Base-by-base conservation (phyloP, 352 stramenopile species). In the Phytopythium oedochilum region DNA sequence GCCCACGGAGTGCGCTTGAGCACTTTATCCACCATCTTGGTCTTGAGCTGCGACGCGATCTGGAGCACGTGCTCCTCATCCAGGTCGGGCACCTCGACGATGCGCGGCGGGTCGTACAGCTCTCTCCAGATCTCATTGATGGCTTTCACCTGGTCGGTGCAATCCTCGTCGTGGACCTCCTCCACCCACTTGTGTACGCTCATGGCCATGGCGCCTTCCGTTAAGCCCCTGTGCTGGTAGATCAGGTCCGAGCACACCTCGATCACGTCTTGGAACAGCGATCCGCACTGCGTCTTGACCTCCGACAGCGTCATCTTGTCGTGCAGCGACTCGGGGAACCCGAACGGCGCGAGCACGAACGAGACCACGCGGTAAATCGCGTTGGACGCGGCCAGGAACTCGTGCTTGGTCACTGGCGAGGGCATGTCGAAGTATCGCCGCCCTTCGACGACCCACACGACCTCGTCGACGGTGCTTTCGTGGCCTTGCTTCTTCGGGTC, bases 171-270 rank as follows among this genome's bases (percentile, higher is more conserved):
- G 38, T 70, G 72, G 46, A 78, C 74, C 34, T 89, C 71, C 59
- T 92, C 80, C 20, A 92, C 74, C 84, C 84, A 94, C 53, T 88
- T 90, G 68, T 94, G 84, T 36, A 92, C 82, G 38, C 84, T 94
- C 78, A 92, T 90, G 20, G 84, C 84, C 84, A 94, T 94, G 8
- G 75, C 75, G 31, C 82, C 83, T 79, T 94, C 84, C 43, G 79
- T 88, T 15, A 94, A 49, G 22, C 69, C 70, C 40, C 77, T 78
- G 50, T 86, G 60, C 46, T 75, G 67, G 56, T 94, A 94, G n/a
- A 92, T 78, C n/a, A 94, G 56, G 31, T 94, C 84, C 6, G 82
- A 92, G 38, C 82, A 88, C 51, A 92, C 83, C 47, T 94, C 84
- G 50, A 94, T 86, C 34, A 90, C 77, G 48, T 94, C 84, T 48